Base-by-base conservation (phyloP, 306 rosid species). In the Quercus mongolica region DNA sequence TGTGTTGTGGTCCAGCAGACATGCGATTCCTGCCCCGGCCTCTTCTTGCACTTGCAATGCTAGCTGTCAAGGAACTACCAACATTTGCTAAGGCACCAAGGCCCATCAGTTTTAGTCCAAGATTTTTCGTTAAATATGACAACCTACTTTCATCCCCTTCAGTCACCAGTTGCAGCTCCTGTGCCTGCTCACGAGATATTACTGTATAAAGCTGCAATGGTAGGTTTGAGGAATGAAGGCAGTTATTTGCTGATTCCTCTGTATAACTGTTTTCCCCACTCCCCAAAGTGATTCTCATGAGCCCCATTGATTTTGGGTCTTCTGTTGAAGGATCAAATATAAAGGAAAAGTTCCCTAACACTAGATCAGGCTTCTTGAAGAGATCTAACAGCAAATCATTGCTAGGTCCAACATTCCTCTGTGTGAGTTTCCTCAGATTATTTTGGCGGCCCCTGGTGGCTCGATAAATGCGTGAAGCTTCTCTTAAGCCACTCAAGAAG, bases 401-500 rank as follows among this genome's bases (percentile, higher is more conserved):
- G 83, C 31, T 82, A 8, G 79, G 79, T 75, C 90, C 96, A 33
- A 68, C 75, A 80, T 81, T 92, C 86, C 82, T 95, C 49, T 70
- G 79, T 31, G 61, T 20, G 46, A 56, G 74, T 78, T 84, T 92
- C 82, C 82, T 85, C 6, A 76, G 77, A 90, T 73, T 58, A 74
- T 76, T 86, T 82, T 86, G 85, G 73, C 65, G 78, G 58, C 61
- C 57, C 75, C 82, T 79, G 33, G 89, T 63, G 64, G 90, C 87
- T 41, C 69, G 85, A 79, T 74, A 82, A 64, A 95, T 92, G 76
- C 83, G 78, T 4, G 99, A 90, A 63, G 99, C 99, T 84, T 95
- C 99, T 88, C 99, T 86, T 79, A 92, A 83, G 77, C 99, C 99
- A 81, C 98, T 95, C 80, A 95, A 78, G 82, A 85, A 91, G 77